A percentile compares a stretch with the other conserved stretches of the same genome.
Evolutionary conservation across 1,139 yeast species (phyloP).

Genomic region (Taiozyma sp.): DNA sequence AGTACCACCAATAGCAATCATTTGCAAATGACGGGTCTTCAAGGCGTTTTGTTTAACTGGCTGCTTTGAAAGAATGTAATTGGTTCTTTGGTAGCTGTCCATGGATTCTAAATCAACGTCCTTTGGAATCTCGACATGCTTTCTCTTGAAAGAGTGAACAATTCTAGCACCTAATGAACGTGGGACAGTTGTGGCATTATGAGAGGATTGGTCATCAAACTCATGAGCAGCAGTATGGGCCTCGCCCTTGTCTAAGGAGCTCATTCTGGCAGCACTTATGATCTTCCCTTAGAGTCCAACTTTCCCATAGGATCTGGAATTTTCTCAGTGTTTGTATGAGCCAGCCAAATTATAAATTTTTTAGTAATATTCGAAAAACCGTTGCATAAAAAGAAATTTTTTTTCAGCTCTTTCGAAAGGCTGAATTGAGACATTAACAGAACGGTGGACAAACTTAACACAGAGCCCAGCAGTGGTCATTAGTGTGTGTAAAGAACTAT

Average conservation of each 20-base stretch:
- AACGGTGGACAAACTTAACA: background rate
- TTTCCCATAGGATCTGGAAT: background rate
- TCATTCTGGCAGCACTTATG: background rate
- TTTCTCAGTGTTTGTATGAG: background rate
- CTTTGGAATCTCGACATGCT: conserved; percentile 28
- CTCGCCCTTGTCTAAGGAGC: background rate
- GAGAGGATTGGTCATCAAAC: background rate
- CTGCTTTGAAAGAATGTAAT: conserved; percentile 41
- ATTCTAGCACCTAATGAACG: background rate
- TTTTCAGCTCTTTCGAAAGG: background rate
- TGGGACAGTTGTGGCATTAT: background rate
- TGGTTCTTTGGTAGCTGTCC: conserved; percentile 49
- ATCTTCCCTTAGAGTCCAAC: background rate
- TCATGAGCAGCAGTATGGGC: background rate
- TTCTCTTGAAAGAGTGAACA: conserved; percentile 35
- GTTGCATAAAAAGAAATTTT: background rate
- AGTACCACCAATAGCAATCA: conserved; percentile 52
- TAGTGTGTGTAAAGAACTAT: background rate
- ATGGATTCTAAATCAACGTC: conserved; percentile 52
- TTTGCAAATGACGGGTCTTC: conserved; percentile 49
- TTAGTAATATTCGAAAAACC: background rate
- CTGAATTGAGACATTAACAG: background rate
- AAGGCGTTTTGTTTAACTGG: conserved; percentile 26
- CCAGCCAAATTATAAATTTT: background rate
- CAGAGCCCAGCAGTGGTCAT: background rate